Evolutionary conservation across 371 early-diverging fungal species (phyloP).

Genomic region (Rhizopus delemar): DNA sequence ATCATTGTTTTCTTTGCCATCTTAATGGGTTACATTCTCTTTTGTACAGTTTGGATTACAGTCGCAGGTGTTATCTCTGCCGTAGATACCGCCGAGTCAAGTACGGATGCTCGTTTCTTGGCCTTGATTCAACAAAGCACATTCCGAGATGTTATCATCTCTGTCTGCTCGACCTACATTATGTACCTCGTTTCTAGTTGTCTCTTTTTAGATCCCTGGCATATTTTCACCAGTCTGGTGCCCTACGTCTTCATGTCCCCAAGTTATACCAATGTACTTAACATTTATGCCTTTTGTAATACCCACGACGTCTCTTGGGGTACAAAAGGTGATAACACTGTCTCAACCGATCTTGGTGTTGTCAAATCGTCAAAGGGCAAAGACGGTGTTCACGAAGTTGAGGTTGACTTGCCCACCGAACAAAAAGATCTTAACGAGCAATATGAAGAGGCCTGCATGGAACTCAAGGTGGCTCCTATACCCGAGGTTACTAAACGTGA

Average conservation of each 20-base stretch:
- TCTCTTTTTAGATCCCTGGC: slow-evolving; percentile 61
- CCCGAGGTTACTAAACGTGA: slow-evolving; percentile 65
- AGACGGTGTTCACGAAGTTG: slow-evolving; percentile 48
- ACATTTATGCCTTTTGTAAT: slow-evolving; percentile 73
- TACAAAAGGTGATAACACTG: slow-evolving; percentile 83
- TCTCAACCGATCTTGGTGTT: slow-evolving; percentile 62
- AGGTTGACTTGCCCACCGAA: slow-evolving; percentile 74
- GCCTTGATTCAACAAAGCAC: slow-evolving; percentile 29
- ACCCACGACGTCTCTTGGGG: slow-evolving; percentile 87
- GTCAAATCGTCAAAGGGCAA: slow-evolving; percentile 60
- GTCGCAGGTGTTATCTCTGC: slow-evolving; percentile 37
- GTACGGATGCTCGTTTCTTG: slow-evolving; percentile 7
- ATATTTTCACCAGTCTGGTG: slow-evolving; percentile 61
- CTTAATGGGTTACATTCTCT: slow-evolving; percentile 29
- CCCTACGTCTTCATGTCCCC: slow-evolving; percentile 67
- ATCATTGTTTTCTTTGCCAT: slow-evolving; percentile 44
- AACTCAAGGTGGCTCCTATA: slow-evolving; percentile 42
- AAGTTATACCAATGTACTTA: slow-evolving; percentile 63
- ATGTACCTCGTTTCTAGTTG: slow-evolving; percentile 55
- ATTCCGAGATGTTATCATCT: slow-evolving; percentile 54
- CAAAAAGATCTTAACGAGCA: slow-evolving; percentile 73
- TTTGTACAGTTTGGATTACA: slow-evolving; percentile 42
- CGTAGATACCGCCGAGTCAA: slow-evolving; percentile 7
- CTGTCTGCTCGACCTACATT: slow-evolving; percentile 57
- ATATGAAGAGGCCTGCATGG: slow-evolving; percentile 73